A percentile compares a stretch with the other conserved stretches of the same genome.
Conservation (phyloP, 495 filamentous ascomycete species). For the Tuber indicum region DNA sequence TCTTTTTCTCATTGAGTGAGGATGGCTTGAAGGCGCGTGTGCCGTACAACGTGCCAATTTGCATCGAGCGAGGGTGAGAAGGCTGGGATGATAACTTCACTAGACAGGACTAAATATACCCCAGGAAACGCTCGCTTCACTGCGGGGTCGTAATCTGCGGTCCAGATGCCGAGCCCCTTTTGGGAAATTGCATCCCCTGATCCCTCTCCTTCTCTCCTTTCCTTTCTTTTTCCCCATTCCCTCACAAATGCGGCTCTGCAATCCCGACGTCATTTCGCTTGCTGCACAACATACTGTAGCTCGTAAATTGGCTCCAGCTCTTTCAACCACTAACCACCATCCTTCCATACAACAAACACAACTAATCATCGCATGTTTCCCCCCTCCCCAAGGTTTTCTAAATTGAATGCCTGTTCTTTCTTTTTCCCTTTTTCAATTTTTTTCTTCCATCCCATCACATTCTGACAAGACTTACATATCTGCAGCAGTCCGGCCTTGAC, state of each 20-base stretch:
- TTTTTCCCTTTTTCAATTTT: neutral
- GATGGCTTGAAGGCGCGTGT: neutral
- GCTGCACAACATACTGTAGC: neutral
- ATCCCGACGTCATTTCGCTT: neutral
- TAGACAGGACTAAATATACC: neutral
- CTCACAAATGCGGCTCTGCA: conserved; percentile 1
- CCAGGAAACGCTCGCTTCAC: neutral
- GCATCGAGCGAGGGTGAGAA: neutral
- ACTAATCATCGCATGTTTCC: neutral
- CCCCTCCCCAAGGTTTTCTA: neutral
- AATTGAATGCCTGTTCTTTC: neutral
- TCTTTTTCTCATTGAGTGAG: neutral
- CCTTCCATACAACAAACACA: neutral
- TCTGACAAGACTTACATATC: conserved; percentile 1
- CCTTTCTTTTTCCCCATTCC: conserved; percentile 11
- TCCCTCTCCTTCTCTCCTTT: conserved; percentile 10
- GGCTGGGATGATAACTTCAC: neutral
- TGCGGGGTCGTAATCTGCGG: neutral
- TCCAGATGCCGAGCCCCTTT: neutral
- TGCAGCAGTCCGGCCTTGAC: neutral
- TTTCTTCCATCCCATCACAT: neutral
- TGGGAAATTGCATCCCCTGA: neutral
- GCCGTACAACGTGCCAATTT: neutral
- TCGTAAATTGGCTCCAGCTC: neutral
- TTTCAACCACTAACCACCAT: neutral